Conservation (phyloP, 2,329 filamentous ascomycete species). For the Verticillium klebahnii region DNA sequence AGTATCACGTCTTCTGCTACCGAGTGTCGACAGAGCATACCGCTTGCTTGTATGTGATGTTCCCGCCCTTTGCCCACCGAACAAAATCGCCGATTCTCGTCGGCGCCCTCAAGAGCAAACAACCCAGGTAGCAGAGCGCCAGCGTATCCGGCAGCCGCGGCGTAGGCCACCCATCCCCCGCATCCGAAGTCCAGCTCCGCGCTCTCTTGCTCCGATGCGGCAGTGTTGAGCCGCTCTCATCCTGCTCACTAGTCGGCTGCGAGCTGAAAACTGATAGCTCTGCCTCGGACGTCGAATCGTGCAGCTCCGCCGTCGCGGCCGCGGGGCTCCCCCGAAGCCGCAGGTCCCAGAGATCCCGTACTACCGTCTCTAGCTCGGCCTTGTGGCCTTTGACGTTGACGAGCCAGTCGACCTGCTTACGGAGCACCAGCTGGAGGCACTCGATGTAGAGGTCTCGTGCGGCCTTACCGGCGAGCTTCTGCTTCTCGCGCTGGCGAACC, state of each 20-base stretch:
- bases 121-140: constrained; percentile 74
- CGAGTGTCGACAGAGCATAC: constrained; percentile 27
- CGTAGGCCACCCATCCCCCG: constrained; percentile 44
- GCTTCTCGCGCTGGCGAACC: constrained; percentile 45
- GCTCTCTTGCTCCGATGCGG: constrained; percentile 23
- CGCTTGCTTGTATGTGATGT: constrained; percentile 68
- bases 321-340: constrained; percentile 44
- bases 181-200: constrained; percentile 39
- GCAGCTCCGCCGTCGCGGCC: constrained; percentile 24
- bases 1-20: not conserved
- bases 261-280: constrained; percentile 34
- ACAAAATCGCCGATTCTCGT: constrained; percentile 70
- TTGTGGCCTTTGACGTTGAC: constrained; percentile 62
- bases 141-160: constrained; percentile 73
- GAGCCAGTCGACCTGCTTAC: constrained; percentile 75
- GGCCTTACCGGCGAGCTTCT: constrained; percentile 58
- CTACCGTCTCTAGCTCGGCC: constrained; percentile 69
- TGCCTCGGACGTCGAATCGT: constrained; percentile 18
- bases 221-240: constrained; percentile 14
- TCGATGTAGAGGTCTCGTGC: constrained; percentile 79
- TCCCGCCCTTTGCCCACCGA: constrained; percentile 61
- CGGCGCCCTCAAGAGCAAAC: constrained; percentile 69
- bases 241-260: constrained; percentile 21
- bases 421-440: constrained; percentile 76
- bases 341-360: constrained; percentile 82